A percentile compares a stretch with the other conserved stretches of the same genome.
These are phyloP conservation scores for Leccinellum rugosiceps DNA, from an alignment of 768 basidiomycete genomes.

Conservation along the genomic window DNA sequence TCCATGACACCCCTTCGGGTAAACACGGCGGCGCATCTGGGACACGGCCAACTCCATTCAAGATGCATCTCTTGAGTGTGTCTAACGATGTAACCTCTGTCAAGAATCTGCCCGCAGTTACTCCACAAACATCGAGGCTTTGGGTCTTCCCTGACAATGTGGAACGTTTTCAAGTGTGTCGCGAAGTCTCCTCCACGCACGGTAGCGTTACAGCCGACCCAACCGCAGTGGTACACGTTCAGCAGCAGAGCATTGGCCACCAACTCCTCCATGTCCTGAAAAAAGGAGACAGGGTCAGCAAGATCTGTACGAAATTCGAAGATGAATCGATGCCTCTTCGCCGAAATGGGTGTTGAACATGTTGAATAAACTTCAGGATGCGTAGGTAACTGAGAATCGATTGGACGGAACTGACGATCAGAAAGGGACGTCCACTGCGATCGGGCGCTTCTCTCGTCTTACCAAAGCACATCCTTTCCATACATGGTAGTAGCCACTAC, in stretches of 20 bases:
- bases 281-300: neutral
- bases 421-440: too few relatives aligned
- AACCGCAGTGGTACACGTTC: conserved; percentile 6
- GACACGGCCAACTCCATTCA: conserved; percentile 20
- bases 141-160: neutral
- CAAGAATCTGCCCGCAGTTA: conserved; percentile 11
- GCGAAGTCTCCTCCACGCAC: conserved; percentile 17
- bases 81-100: conserved; percentile 11
- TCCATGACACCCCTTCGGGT: conserved; percentile 21
- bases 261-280: conserved; percentile 9
- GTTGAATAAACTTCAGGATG: too few relatives aligned
- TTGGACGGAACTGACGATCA: too few relatives aligned
- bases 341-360: too few relatives aligned
- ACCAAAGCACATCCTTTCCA: too few relatives aligned
- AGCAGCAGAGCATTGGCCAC: neutral
- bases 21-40: conserved; percentile 10
- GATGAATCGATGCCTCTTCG: too few relatives aligned
- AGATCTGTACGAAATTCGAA: neutral
- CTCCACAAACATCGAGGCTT: conserved; percentile 15
- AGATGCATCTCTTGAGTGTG: conserved; percentile 27
- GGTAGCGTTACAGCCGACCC: conserved; percentile 5
- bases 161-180: conserved; percentile 13
- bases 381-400: too few relatives aligned
- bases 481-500: too few relatives aligned
- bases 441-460: too few relatives aligned